Evolutionary conservation across 805 yeast genomes (phyloP).

Genomic region (Pichia thaimueangensis): DNA sequence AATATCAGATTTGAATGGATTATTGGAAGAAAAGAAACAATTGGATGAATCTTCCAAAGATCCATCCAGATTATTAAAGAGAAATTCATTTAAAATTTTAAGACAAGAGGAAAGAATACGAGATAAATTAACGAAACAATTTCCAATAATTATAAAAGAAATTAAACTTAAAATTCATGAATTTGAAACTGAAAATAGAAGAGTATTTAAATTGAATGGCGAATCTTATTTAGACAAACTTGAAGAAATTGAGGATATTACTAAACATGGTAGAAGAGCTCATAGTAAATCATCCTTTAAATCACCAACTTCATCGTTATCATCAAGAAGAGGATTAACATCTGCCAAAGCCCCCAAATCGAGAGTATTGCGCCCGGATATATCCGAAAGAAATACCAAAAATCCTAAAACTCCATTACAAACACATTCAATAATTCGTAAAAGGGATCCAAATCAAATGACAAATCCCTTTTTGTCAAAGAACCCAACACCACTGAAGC

Average conservation of each 20-base stretch:
- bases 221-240: conserved; percentile 35
- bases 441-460: conserved; percentile 15
- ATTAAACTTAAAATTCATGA: conserved; percentile 41
- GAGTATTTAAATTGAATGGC: conserved; percentile 41
- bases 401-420: conserved; percentile 10
- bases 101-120: conserved; percentile 75
- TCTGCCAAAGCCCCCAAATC: background rate
- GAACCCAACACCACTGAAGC: conserved; percentile 11
- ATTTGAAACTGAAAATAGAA: conserved; percentile 40
- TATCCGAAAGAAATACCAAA: background rate
- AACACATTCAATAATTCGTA: conserved; percentile 20
- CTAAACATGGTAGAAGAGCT: conserved; percentile 11
- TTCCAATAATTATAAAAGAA: conserved; percentile 56
- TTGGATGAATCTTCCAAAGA: conserved; percentile 70
- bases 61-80: conserved; percentile 68
- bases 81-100: conserved; percentile 72
- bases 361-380: too few species aligned
- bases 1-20: conserved; percentile 48
- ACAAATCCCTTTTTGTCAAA: conserved; percentile 22
- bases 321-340: background rate
- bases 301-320: conserved; percentile 4
- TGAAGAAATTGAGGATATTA: conserved; percentile 19
- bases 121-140: conserved; percentile 54
- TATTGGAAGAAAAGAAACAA: conserved; percentile 53
- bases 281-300: conserved; percentile 9